Percentiles rank a stretch among this genome's conserved stretches.
Evolutionary conservation across 495 filamentous ascomycete species (phyloP).

Genomic region (Aspergillus egyptiacus): DNA sequence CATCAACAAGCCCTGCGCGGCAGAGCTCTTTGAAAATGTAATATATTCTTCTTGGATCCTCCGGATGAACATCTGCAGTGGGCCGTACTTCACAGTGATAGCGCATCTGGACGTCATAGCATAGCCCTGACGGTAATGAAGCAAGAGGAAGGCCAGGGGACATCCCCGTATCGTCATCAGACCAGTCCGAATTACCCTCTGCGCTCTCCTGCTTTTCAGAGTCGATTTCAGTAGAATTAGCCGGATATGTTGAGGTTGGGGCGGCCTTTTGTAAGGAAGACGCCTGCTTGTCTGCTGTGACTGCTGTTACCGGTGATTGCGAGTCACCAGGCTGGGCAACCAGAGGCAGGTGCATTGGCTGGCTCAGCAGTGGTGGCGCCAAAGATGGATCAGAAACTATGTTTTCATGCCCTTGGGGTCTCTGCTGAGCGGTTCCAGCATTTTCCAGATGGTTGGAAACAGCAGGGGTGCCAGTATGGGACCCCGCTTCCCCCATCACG

Average conservation of each 20-base stretch:
- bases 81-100: slow-evolving; percentile 77
- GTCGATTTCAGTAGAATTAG: slow-evolving; percentile 19
- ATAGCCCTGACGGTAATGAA: slow-evolving; percentile 63
- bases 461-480: slow-evolving; percentile 17
- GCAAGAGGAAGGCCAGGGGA: slow-evolving; percentile 32
- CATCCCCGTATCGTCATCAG: slow-evolving; percentile 26
- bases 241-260: slow-evolving; percentile 23
- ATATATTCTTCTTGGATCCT: slow-evolving; percentile 85
- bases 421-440: slow-evolving; percentile 10
- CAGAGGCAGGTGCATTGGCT: slow-evolving; percentile 15
- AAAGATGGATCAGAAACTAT: slow-evolving; percentile 21
- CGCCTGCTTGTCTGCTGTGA: slow-evolving; percentile 1
- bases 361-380: slow-evolving; percentile 26
- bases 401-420: slow-evolving; percentile 15
- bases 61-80: slow-evolving; percentile 72
- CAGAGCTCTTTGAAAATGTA: slow-evolving; percentile 83
- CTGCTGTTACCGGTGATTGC: neutral
- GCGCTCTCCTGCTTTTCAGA: slow-evolving; percentile 29
- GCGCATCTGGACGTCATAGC: slow-evolving; percentile 91
- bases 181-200: slow-evolving; percentile 40
- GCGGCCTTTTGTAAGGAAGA: slow-evolving; percentile 19
- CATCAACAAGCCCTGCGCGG: slow-evolving; percentile 65
- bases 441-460: slow-evolving; percentile 14
- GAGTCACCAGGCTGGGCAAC: slow-evolving; percentile 6
- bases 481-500: slow-evolving; percentile 33